Evolutionary conservation across 2,329 filamentous ascomycete genomes (phyloP).

Genomic region (Aspergillus ibericus): DNA sequence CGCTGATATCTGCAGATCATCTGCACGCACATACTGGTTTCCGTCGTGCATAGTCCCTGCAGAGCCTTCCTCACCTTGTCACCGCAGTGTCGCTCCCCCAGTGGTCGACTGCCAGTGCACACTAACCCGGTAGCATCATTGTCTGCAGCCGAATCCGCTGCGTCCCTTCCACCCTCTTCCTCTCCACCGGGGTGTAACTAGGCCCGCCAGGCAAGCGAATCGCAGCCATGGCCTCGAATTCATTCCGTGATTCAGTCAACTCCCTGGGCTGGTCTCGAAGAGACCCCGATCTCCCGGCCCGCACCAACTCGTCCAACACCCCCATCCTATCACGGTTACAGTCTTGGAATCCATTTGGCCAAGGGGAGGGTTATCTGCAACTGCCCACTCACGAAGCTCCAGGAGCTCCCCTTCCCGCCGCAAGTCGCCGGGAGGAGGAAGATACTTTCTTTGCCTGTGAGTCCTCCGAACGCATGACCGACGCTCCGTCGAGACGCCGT

Average conservation of each 20-base stretch:
- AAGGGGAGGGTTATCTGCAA: slow-evolving; percentile 78
- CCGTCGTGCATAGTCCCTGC: slow-evolving; percentile 48
- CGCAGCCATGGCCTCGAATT: slow-evolving; percentile 48
- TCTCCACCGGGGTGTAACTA: background rate
- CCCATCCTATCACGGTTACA: slow-evolving; percentile 79
- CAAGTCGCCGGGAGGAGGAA: slow-evolving; percentile 84
- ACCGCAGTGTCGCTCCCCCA: slow-evolving; percentile 14
- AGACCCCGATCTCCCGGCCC: slow-evolving; percentile 72
- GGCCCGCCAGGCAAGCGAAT: slow-evolving; percentile 8
- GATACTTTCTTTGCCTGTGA: slow-evolving; percentile 95
- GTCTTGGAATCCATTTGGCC: slow-evolving; percentile 81
- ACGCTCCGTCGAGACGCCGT: slow-evolving; percentile 8
- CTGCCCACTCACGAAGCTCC: slow-evolving; percentile 81
- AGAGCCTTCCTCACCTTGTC: slow-evolving; percentile 27
- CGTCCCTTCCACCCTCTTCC: slow-evolving; percentile 1
- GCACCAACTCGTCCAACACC: slow-evolving; percentile 59
- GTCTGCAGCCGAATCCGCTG: slow-evolving; percentile 21
- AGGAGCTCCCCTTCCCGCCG: slow-evolving; percentile 82
- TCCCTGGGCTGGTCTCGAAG: slow-evolving; percentile 92
- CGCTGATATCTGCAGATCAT: slow-evolving; percentile 47
- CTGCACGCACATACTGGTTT: slow-evolving; percentile 47
- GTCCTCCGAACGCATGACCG: slow-evolving; percentile 46
- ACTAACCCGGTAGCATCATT: slow-evolving; percentile 17
- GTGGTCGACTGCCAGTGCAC: slow-evolving; percentile 15
- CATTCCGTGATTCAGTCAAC: slow-evolving; percentile 92